Evolutionary conservation across 2,329 filamentous ascomycete species (phyloP).

Genomic region (Aspergillus luchuensis): DNA sequence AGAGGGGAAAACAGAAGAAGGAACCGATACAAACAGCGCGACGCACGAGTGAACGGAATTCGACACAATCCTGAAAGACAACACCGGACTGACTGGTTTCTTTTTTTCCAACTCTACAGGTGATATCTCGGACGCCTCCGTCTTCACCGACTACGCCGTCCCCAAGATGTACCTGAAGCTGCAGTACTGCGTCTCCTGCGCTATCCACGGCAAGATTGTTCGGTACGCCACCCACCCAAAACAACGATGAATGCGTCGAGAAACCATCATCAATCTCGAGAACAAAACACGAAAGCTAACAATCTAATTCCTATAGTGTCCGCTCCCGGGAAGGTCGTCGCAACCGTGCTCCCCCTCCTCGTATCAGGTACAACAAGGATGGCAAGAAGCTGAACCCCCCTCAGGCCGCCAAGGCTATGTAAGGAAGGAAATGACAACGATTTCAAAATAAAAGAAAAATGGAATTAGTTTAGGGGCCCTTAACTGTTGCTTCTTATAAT

Average conservation of each 20-base stretch:
- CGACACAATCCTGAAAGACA: neutral
- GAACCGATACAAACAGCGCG: neutral
- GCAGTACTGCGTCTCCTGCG: constrained; percentile 99
- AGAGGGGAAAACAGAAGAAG: neutral
- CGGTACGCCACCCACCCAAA: constrained; percentile 68
- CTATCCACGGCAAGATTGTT: constrained; percentile 99
- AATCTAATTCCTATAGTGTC: constrained; percentile 64
- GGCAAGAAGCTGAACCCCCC: constrained; percentile 98
- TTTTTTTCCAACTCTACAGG: constrained; percentile 56
- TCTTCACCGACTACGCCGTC: constrained; percentile 98
- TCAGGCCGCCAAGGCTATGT: constrained; percentile 68
- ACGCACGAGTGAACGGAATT: constrained; percentile 8
- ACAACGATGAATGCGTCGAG: neutral
- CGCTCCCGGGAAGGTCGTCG: constrained; percentile 94
- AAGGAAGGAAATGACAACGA: constrained; percentile 34
- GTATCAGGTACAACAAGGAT: constrained; percentile 99
- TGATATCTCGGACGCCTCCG: constrained; percentile 99
- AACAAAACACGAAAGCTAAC: constrained; percentile 19
- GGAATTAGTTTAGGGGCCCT: constrained; percentile 36
- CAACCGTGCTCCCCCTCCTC: constrained; percentile 96
- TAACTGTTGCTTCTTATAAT: constrained; percentile 37
- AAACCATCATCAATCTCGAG: neutral
- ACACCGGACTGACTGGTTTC: constrained; percentile 18
- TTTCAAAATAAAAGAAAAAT: constrained; percentile 31
- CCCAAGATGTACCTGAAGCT: constrained; percentile 99